Base-by-base conservation (phyloP, 164 flowering plant genomes). In the Tinospora cordifolia region DNA sequence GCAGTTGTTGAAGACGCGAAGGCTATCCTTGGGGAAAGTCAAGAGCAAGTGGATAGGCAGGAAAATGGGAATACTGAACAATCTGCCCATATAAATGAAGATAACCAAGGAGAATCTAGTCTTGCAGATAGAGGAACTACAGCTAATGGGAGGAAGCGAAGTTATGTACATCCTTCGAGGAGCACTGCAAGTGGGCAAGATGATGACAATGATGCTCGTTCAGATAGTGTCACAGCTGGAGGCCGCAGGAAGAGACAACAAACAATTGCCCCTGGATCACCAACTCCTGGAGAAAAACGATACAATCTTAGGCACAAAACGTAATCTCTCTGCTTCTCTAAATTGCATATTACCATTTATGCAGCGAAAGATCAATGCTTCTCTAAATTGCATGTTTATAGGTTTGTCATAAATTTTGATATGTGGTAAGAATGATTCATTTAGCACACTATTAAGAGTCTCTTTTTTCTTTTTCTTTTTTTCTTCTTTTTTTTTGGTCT, bases 261-360 rank as follows among this genome's bases (percentile, higher is more conserved):
- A 75, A 83, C 82, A 26, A 81, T 73, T 63, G 76, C 84, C 57
- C 75, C 80, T 14, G 76, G 77, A 30, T 57, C 65, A 7, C 84
- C 84, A 71, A 73, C 86, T 65, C 90, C 91, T 34, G 94, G 84
- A 12, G 79, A 76, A 79, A 80, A 49, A 24, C 87, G 96, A 38
- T 95, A 95, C 80, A 88, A 95, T 78, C 89, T 95, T 58, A 83
- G 98, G 76, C 87, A 81, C 30, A 88, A 80, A 75, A 78, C 62
- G 98, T 95, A 82, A 83, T 51, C 19, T 51, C 59, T 30, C 8
- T 51, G 46, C 46, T 41, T 11, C 46, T 41, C 13, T 41, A 41
- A 11, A 11, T 41, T 41, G 46, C 46, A 41, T 8, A 1, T 41
- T 8, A 8, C 46, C 13, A 90, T 84, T 65, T 13, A 22, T 21